Conservation (phyloP, 495 filamentous ascomycete genomes). For the Cenococcum geophilum region DNA sequence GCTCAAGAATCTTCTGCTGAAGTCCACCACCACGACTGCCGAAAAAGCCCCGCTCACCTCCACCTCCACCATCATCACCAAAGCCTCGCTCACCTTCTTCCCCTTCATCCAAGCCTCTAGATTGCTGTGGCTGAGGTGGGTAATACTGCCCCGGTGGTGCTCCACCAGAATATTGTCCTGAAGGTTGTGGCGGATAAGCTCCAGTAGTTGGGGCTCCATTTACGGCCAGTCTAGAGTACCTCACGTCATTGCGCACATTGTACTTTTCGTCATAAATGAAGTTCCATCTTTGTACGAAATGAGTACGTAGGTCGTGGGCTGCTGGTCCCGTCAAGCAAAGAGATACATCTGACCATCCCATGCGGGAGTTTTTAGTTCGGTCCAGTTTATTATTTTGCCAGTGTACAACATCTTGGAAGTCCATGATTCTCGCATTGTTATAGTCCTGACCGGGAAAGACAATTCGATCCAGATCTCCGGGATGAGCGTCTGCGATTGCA, state of each 20-base stretch:
- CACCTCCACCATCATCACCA: constrained; percentile 35
- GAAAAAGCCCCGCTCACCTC: constrained; percentile 22
- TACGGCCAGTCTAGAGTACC: constrained; percentile 14
- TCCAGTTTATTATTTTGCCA: constrained; percentile 86
- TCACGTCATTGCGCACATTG: constrained; percentile 50
- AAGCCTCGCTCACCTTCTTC: constrained; percentile 26
- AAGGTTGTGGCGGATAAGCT: not conserved
- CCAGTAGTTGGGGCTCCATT: constrained; percentile 4
- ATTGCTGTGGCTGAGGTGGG: constrained; percentile 41
- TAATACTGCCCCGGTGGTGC: constrained; percentile 41
- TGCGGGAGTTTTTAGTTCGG: constrained; percentile 69
- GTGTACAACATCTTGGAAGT: constrained; percentile 78
- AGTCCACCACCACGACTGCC: constrained; percentile 25
- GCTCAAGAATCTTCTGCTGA: constrained; percentile 25
- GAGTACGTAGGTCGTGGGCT: constrained; percentile 66
- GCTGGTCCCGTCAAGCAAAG: constrained; percentile 74
- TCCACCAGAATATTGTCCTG: constrained; percentile 4
- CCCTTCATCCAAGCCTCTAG: constrained; percentile 40
- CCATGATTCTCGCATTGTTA: constrained; percentile 69
- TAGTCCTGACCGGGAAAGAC: constrained; percentile 91
- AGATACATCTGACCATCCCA: constrained; percentile 92
- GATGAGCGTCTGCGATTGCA: constrained; percentile 79
- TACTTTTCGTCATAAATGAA: constrained; percentile 88
- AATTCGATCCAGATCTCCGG: constrained; percentile 62
- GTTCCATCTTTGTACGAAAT: constrained; percentile 90